Evolutionary conservation across 441 rosid species (phyloP).

Genomic region (Pelargonium fulgidum): DNA sequence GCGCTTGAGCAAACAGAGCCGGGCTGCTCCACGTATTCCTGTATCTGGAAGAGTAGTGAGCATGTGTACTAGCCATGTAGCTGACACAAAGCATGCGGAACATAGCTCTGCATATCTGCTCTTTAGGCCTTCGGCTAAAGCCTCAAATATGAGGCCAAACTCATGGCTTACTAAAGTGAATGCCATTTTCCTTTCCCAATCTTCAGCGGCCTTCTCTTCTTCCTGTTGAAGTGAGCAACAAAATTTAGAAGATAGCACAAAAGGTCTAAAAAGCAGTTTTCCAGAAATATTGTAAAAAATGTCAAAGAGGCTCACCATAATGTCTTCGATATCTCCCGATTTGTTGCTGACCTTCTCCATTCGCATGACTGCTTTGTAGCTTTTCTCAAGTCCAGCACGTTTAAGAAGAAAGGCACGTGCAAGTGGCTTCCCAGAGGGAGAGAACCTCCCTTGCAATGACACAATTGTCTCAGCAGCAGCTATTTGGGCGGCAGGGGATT

Average conservation of each 20-base stretch:
- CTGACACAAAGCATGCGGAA: conserved; percentile 49
- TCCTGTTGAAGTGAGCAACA: conserved; percentile 25
- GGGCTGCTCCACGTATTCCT: conserved; percentile 60
- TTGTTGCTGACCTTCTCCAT: conserved; percentile 35
- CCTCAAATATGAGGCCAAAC: conserved; percentile 64
- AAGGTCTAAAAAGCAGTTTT: conserved; percentile 7
- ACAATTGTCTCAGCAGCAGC: conserved; percentile 55
- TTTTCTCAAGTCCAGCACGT: conserved; percentile 45
- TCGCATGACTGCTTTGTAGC: conserved; percentile 38
- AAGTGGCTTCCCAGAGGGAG: conserved; percentile 52
- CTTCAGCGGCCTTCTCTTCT: conserved; percentile 58
- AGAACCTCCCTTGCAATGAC: conserved; percentile 58
- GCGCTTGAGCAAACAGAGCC: conserved; percentile 59
- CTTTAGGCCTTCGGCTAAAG: conserved; percentile 56
- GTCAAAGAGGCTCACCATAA: conserved; percentile 31
- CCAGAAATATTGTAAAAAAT: neutral
- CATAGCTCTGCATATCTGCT: conserved; percentile 37
- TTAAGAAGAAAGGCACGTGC: conserved; percentile 49
- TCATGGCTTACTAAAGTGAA: conserved; percentile 58
- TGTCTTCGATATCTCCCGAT: conserved; percentile 41
- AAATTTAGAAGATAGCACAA: neutral
- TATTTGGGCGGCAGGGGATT: conserved; percentile 48
- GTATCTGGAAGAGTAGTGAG: conserved; percentile 55
- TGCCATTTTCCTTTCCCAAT: conserved; percentile 61
- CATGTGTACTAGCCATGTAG: conserved; percentile 63